phyloP scores from a whole-genome alignment of 2,329 filamentous ascomycete genomes.

The Colletotrichum shisoi region DNA sequence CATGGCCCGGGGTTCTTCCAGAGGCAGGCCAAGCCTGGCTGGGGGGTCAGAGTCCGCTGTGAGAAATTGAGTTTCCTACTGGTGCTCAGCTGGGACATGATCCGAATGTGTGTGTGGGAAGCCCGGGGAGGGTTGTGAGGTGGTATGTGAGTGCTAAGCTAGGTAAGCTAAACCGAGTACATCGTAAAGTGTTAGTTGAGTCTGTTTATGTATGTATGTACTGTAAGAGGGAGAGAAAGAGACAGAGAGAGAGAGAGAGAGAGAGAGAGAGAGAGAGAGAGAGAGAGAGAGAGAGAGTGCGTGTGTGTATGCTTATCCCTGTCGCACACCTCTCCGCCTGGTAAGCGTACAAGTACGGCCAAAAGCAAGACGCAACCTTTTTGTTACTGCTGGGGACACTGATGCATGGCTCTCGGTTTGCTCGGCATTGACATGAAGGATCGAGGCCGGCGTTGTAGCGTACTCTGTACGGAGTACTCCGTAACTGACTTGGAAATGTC shows the following conservation, averaged over 20 bases:
- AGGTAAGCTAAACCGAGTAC: constrained; percentile 8
- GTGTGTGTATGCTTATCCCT: not conserved
- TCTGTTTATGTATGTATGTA: not conserved
- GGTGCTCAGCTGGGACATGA: constrained; percentile 36
- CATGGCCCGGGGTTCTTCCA: constrained; percentile 37
- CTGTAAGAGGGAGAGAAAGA: too few species aligned
- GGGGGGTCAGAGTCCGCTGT: constrained; percentile 28
- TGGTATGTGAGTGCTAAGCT: constrained; percentile 11
- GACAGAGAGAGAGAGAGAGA: too few species aligned
- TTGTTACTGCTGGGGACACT: too few species aligned
- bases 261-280: too few species aligned
- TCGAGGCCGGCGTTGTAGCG: not conserved
- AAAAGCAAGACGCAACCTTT: too few species aligned
- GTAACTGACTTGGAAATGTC: not conserved
- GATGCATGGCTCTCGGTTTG: constrained; percentile 20
- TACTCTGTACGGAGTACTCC: too few species aligned
- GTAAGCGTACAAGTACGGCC: too few species aligned
- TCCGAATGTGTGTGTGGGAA: constrained; percentile 21
- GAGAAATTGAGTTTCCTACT: constrained; percentile 39
- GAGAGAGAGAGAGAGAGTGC: too few species aligned
- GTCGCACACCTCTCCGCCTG: too few species aligned
- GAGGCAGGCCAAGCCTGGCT: constrained; percentile 31
- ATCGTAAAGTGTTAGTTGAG: not conserved
- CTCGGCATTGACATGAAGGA: constrained; percentile 17
- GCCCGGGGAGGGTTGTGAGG: not conserved